Evolutionary conservation across 257 asterid species (phyloP).

Genomic region (Nicotiana benthamiana): DNA sequence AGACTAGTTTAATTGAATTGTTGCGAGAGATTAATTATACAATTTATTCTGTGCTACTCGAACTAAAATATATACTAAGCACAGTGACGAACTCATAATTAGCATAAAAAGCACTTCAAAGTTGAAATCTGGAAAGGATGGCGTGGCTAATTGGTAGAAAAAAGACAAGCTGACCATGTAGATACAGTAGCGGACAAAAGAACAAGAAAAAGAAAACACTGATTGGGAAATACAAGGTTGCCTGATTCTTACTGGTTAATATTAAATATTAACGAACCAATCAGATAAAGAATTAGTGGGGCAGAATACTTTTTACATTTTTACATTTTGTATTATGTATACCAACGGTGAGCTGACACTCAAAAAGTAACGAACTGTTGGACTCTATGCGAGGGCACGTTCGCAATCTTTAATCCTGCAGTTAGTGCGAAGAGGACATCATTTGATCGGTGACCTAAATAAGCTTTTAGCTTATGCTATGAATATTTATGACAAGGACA

Average conservation of each 20-base stretch:
- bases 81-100: neutral
- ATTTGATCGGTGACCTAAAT: neutral
- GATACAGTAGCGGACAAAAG: neutral
- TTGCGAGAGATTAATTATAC: neutral
- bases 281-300: neutral
- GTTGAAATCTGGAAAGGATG: neutral
- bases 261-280: neutral
- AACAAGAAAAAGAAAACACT: neutral
- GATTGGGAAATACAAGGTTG: neutral
- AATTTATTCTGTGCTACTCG: neutral
- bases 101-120: neutral
- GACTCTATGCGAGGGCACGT: neutral
- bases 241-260: neutral
- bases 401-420: neutral
- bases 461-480: neutral
- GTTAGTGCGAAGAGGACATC: neutral
- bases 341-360: neutral
- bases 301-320: neutral
- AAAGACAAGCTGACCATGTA: neutral
- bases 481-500: too few species aligned
- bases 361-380: too few species aligned
- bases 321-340: neutral
- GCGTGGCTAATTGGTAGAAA: neutral
- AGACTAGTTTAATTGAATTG: too few species aligned
- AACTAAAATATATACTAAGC: neutral